These are phyloP conservation scores for Syzygium aromaticum DNA, from an alignment of 345 rosid species.

Conservation along the genomic window DNA sequence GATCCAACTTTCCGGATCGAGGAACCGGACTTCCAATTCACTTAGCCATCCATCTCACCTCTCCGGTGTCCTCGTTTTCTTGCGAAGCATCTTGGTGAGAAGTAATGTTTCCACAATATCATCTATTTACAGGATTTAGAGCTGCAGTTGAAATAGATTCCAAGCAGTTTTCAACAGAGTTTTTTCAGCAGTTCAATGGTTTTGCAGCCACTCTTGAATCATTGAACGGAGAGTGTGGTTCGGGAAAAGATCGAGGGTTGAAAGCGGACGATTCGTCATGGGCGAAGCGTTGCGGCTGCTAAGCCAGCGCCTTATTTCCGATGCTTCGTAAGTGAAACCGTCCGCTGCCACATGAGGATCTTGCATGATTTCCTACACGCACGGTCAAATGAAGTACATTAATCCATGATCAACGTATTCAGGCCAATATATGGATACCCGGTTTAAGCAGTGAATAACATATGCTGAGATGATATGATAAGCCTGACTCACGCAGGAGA, in stretches of 20 bases:
- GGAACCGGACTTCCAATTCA: too few relatives aligned
- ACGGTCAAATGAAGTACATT: not conserved
- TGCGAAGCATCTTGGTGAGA: too few relatives aligned
- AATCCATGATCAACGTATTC: not conserved
- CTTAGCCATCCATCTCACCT: too few relatives aligned
- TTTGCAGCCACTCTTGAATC: constrained; percentile 64
- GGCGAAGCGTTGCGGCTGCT: constrained; percentile 76
- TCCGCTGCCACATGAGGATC: constrained; percentile 90
- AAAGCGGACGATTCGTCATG: constrained; percentile 50
- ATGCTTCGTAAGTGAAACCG: constrained; percentile 80
- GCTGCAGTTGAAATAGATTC: not conserved
- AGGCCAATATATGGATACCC: not conserved
- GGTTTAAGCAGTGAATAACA: not conserved
- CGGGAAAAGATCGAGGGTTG: constrained; percentile 34
- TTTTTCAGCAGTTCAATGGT: constrained; percentile 4
- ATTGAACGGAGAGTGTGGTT: constrained; percentile 57
- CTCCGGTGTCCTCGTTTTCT: not conserved
- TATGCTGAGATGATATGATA: not conserved
- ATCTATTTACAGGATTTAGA: not conserved
- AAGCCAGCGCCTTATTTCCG: constrained; percentile 71
- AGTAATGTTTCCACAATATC: not conserved
- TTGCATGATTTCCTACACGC: constrained; percentile 68
- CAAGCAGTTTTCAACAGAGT: not conserved
- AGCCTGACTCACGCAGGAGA: constrained; percentile 43
- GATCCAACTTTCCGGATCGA: too few relatives aligned